Conservation (phyloP, 805 yeast species). For the Hanseniaspora singularis region DNA sequence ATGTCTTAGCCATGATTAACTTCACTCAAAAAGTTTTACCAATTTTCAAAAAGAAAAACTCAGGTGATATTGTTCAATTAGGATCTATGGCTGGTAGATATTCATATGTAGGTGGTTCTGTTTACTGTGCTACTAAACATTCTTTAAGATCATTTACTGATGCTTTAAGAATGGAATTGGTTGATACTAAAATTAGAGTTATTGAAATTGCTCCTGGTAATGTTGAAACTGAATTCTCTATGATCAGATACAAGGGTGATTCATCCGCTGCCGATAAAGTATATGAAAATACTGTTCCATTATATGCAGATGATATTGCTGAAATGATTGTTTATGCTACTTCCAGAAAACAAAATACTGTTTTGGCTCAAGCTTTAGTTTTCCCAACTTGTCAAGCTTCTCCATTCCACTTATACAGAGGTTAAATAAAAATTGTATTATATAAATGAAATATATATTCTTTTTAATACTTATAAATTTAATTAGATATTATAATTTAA, state of each 20-base stretch:
- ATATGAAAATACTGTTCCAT: slow-evolving; percentile 44
- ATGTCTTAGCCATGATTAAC: slow-evolving; percentile 74
- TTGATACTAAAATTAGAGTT: slow-evolving; percentile 55
- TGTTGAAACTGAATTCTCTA: slow-evolving; percentile 56
- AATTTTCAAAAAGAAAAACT: slow-evolving; percentile 53
- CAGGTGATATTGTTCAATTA: slow-evolving; percentile 61
- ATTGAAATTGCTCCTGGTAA: slow-evolving; percentile 59
- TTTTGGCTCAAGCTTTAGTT: slow-evolving; percentile 62
- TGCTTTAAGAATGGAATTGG: slow-evolving; percentile 61
- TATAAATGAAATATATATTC: not conserved
- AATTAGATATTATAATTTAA: too few relatives aligned
- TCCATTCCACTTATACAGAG: slow-evolving; percentile 48
- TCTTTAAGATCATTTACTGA: slow-evolving; percentile 62
- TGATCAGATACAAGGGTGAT: slow-evolving; percentile 51
- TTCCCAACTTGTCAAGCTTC: slow-evolving; percentile 82
- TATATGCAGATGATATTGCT: slow-evolving; percentile 48
- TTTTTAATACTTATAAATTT: not conserved
- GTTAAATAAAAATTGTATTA: slow-evolving; percentile 21
- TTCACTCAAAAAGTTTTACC: slow-evolving; percentile 71
- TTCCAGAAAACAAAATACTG: slow-evolving; percentile 47
- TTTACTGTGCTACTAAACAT: slow-evolving; percentile 66
- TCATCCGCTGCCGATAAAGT: slow-evolving; percentile 40
- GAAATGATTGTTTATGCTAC: slow-evolving; percentile 48
- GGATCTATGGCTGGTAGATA: slow-evolving; percentile 75
- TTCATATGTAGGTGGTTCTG: slow-evolving; percentile 67